Evolutionary conservation across 163 green algal genomes (phyloP).

Genomic region (Chlamydomonas reinhardtii): DNA sequence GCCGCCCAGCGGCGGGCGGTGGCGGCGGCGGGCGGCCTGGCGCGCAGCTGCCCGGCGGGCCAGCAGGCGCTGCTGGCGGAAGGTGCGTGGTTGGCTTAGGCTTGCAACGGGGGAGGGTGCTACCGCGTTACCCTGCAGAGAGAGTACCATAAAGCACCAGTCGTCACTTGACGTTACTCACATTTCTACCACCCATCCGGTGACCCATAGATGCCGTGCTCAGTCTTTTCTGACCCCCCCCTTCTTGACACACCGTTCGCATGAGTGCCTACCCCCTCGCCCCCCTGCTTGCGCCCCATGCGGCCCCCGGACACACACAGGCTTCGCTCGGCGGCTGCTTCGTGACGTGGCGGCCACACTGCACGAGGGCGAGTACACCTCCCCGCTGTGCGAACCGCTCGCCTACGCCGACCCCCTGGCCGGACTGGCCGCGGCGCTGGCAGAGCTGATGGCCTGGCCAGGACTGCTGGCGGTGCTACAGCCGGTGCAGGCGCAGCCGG

Average conservation of each 20-base stretch:
- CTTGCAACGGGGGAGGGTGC: no score
- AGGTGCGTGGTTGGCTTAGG: not conserved
- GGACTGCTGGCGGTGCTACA: constrained; percentile 6
- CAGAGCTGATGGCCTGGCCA: constrained; percentile 33
- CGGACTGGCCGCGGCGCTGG: not conserved
- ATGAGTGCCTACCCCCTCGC: no score
- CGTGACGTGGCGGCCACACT: not conserved
- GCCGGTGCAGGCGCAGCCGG: not conserved
- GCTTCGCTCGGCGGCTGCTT: constrained; percentile 22
- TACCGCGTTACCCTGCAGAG: no score
- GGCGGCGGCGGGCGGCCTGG: not conserved
- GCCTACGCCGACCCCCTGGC: constrained; percentile 35
- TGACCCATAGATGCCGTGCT: no score
- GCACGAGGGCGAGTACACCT: constrained; percentile 23
- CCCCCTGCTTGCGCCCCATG: no score
- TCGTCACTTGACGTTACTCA: no score
- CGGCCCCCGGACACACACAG: no score
- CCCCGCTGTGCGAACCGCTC: constrained; percentile 22
- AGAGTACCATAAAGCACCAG: no score
- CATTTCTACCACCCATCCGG: no score
- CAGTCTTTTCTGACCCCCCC: no score
- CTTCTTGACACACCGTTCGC: no score
- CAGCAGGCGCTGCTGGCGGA: constrained; percentile 8
- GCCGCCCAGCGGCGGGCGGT: constrained; percentile 15
- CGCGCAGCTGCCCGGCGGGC: not conserved